Evolutionary conservation across 768 basidiomycete species (phyloP).

Genomic region (Psilocybe cyanescens): DNA sequence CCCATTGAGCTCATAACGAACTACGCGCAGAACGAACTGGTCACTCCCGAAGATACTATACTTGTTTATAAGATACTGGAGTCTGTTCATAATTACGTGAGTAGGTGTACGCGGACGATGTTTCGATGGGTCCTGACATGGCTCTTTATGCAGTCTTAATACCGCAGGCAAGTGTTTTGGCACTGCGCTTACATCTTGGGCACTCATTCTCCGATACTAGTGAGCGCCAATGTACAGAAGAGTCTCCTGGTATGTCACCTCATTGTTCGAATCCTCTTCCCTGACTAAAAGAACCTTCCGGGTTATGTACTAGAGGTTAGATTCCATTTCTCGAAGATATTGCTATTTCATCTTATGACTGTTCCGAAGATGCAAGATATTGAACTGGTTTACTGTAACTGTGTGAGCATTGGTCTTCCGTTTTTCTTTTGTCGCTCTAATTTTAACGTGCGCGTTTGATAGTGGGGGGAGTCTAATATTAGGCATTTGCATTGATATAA

Average conservation of each 20-base stretch:
- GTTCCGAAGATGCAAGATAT: neutral
- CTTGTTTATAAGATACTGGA: conserved; percentile 8
- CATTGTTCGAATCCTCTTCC: neutral
- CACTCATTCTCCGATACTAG: neutral
- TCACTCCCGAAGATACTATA: conserved; percentile 3
- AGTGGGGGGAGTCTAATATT: conserved; percentile 3
- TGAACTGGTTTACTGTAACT: neutral
- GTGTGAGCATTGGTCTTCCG: neutral
- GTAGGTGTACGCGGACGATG: neutral
- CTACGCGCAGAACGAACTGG: neutral
- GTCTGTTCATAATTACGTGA: conserved; percentile 3
- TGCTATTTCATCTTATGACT: neutral
- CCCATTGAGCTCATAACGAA: neutral
- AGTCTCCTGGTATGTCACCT: neutral
- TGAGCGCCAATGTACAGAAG: neutral
- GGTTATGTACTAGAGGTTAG: neutral
- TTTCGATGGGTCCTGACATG: neutral
- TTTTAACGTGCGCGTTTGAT: too few relatives aligned
- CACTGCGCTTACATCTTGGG: neutral
- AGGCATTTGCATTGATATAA: neutral
- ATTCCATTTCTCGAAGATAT: neutral
- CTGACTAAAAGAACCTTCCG: too few relatives aligned
- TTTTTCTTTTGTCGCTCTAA: neutral
- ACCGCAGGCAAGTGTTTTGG: neutral
- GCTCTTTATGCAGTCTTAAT: neutral